Evolutionary conservation across 2,329 filamentous ascomycete genomes (phyloP).

Genomic region (Scedosporium aurantiacum): DNA sequence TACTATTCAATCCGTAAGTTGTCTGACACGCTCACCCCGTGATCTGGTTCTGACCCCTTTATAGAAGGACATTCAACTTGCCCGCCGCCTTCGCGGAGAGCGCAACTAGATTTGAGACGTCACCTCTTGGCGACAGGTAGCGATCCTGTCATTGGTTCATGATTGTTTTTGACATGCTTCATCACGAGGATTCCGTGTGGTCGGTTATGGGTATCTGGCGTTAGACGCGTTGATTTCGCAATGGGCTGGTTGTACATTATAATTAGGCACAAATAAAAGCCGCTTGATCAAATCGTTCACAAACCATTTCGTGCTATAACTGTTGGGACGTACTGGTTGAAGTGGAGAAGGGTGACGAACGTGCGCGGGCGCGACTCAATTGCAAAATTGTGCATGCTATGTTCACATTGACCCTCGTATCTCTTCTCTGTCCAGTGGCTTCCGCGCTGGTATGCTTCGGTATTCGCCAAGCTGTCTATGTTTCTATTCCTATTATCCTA

Average conservation of each 20-base stretch:
- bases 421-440: too few species aligned
- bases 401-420: too few species aligned
- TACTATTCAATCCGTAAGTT: slow-evolving; percentile 65
- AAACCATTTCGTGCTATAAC: neutral
- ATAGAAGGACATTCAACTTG: slow-evolving; percentile 86
- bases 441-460: neutral
- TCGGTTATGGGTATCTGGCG: slow-evolving; percentile 4
- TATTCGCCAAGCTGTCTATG: neutral
- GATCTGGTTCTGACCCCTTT: slow-evolving; percentile 1
- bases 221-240: slow-evolving; percentile 4
- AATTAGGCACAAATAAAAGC: neutral
- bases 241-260: slow-evolving; percentile 6
- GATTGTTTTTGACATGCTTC: slow-evolving; percentile 3
- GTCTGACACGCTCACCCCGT: too few species aligned
- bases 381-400: too few species aligned
- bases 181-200: slow-evolving; percentile 4
- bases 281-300: neutral
- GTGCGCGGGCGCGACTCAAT: too few species aligned
- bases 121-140: neutral
- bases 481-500: neutral
- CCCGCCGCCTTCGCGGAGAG: slow-evolving; percentile 88
- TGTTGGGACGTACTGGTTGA: too few species aligned
- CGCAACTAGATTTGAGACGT: slow-evolving; percentile 52
- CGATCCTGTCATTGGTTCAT: neutral
- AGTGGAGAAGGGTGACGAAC: too few species aligned